A percentile compares a stretch with the other conserved stretches of the same genome.
Evolutionary conservation across 1,284 basidiomycete species (phyloP).

Genomic region (Bjerkandera adusta): DNA sequence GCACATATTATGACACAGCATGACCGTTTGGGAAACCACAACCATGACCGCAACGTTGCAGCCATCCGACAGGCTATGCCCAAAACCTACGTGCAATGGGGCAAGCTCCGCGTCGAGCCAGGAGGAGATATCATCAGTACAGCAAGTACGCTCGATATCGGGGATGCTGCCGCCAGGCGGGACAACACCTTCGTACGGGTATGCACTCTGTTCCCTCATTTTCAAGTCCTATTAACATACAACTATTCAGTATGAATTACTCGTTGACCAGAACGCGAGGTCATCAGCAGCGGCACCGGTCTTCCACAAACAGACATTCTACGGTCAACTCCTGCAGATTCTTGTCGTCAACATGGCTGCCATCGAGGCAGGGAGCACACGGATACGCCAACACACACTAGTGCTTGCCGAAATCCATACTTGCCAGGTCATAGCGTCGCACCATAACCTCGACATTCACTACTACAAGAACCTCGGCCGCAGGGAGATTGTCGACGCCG

Average conservation of each 20-base stretch:
- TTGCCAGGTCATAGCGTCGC: not conserved
- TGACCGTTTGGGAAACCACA: too few species aligned
- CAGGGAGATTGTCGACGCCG: constrained; percentile 10
- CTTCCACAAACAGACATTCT: constrained; percentile 11
- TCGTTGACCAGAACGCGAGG: constrained; percentile 14
- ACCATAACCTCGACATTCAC: constrained; percentile 14
- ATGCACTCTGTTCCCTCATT: not conserved
- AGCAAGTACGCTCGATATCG: not conserved
- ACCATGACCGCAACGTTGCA: constrained; percentile 1
- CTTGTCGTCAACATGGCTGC: not conserved
- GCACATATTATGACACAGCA: too few species aligned
- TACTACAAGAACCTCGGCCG: constrained; percentile 8
- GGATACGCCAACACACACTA: not conserved
- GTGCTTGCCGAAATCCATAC: constrained; percentile 4
- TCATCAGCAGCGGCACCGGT: not conserved
- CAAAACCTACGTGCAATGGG: constrained; percentile 1
- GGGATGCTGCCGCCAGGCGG: constrained; percentile 10
- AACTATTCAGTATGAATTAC: constrained; percentile 18
- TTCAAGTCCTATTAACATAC: not conserved
- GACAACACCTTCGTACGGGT: constrained; percentile 18
- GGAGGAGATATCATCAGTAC: constrained; percentile 18
- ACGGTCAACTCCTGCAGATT: constrained; percentile 11
- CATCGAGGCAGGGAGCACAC: not conserved
- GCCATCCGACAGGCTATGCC: not conserved
- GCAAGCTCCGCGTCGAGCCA: constrained; percentile 11